These are phyloP conservation scores for Zoysia japonica DNA, from an alignment of 176 grass and related monocot genomes.

Conservation along the genomic window DNA sequence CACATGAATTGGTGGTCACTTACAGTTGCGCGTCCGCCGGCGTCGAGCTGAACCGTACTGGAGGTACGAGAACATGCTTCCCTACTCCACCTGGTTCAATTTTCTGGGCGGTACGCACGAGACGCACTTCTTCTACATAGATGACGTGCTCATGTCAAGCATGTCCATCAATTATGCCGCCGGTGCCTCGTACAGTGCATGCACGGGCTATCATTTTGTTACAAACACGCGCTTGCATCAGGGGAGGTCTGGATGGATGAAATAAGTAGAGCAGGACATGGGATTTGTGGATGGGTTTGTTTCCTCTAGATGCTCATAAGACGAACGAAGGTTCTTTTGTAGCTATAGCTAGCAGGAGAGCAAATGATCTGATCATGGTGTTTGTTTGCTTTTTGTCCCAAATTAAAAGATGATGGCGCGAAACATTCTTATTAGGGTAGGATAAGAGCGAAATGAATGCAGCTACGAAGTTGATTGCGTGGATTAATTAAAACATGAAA, in stretches of 20 bases:
- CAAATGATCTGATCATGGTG: neutral
- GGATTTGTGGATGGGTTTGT: no score
- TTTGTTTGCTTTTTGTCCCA: neutral
- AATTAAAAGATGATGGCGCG: neutral
- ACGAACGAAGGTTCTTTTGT: neutral
- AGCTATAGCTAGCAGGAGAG: neutral
- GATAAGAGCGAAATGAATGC: slow-evolving; percentile 10
- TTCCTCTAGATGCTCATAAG: neutral
- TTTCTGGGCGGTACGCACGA: neutral
- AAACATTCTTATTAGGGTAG: neutral
- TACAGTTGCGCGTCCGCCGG: neutral
- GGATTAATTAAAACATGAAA: neutral
- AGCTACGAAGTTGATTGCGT: neutral
- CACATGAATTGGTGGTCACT: neutral
- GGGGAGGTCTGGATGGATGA: neutral
- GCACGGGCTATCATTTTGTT: slow-evolving; percentile 33
- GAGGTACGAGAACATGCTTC: neutral
- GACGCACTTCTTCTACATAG: neutral
- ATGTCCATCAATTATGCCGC: neutral
- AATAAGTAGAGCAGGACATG: slow-evolving; percentile 3
- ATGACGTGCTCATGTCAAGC: neutral
- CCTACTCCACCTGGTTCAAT: neutral
- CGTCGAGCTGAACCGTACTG: neutral
- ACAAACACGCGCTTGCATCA: neutral
- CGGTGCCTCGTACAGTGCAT: neutral